Evolutionary conservation across 2,329 filamentous ascomycete genomes (phyloP), one percentile per base, ranked within the genome.

Genomic region (Fusarium caatingaense): DNA sequence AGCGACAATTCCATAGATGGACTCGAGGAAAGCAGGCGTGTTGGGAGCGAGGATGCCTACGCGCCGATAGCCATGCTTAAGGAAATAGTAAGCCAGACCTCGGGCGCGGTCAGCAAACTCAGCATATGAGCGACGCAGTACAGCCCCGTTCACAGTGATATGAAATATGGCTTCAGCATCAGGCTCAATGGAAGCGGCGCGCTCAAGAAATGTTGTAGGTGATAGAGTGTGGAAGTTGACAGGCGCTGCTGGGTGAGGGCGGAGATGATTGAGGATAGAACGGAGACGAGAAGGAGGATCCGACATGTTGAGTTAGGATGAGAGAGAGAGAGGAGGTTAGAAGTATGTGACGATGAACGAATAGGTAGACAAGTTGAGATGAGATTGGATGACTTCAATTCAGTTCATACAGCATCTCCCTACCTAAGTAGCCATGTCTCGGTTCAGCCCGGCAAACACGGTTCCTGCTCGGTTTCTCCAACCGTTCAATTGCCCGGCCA

Each of bases 1-100:
- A 2, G 92, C 94, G 1, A 90, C 91, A 72, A 98, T 91, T 3
- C 92, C 96, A 76, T 93, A 99, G 66, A 97, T 93, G 9, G 90
- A 88, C 81, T 98, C 95, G 28, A 99, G 84, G 75, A 98, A 98
- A 0, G 94, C 94, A 0, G 96, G 96, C 2, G 96, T 99, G 78
- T 99, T 99, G 5, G 96, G 93, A 11, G 90, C 91, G 13, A 99
- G 84, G 49, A 99, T 91, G 9, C 96, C 96, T 8, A 98, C 92
- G 64, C 92, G 87, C 75, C 89, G 91, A 76, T 89, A 89, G 7
- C 87, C 86, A 76, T 92, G 88, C 78, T 92, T 93, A 72, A 88
- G 87, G 60, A 99, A 78, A 78, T 92, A 98, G 81, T 97, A 98
- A 16, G 94, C 94, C 20, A 99, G 83, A 1, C 95, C 96, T 44